Percentiles rank a stretch among this genome's conserved stretches.
Conservation (phyloP, 1,284 basidiomycete genomes). For the Pseudozyma sp. region DNA sequence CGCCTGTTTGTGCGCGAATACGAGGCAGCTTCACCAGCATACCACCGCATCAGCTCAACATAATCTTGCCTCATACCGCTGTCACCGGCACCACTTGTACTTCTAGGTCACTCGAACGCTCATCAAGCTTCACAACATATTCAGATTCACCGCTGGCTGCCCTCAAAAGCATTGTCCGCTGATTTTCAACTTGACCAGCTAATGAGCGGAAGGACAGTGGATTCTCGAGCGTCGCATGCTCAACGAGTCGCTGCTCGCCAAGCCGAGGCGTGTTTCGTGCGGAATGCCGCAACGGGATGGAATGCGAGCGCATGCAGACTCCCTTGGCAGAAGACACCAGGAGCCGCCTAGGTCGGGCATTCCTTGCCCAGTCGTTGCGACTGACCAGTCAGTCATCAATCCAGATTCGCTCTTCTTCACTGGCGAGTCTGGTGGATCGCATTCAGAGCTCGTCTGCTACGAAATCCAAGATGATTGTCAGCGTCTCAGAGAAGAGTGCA, state of each 20-base stretch:
- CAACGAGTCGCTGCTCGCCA: neutral
- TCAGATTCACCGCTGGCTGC: neutral
- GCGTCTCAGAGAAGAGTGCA: neutral
- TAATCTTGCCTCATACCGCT: slow-evolving; percentile 9
- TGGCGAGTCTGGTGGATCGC: too few relatives aligned
- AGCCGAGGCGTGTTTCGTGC: slow-evolving; percentile 1
- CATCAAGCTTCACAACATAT: neutral
- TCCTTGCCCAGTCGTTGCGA: neutral
- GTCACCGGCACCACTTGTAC: slow-evolving; percentile 15
- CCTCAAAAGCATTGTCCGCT: neutral
- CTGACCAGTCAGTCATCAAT: too few relatives aligned
- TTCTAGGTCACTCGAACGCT: slow-evolving; percentile 14
- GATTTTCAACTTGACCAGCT: neutral
- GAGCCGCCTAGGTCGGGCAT: slow-evolving; percentile 1
- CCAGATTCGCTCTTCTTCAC: too few relatives aligned
- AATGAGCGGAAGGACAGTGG: slow-evolving; percentile 17
- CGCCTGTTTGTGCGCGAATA: slow-evolving; percentile 80
- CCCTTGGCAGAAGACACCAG: slow-evolving; percentile 1
- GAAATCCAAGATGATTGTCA: neutral
- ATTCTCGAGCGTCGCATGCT: slow-evolving; percentile 9
- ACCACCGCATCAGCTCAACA: slow-evolving; percentile 75
- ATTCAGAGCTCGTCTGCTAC: neutral
- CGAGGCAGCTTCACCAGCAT: slow-evolving; percentile 77
- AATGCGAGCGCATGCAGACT: neutral
- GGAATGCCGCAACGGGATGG: slow-evolving; percentile 13